Evolutionary conservation across 805 yeast genomes (phyloP), one percentile per base, ranked within the genome.

Genomic region (Sugiyamaella boreocaroliniensis): DNA sequence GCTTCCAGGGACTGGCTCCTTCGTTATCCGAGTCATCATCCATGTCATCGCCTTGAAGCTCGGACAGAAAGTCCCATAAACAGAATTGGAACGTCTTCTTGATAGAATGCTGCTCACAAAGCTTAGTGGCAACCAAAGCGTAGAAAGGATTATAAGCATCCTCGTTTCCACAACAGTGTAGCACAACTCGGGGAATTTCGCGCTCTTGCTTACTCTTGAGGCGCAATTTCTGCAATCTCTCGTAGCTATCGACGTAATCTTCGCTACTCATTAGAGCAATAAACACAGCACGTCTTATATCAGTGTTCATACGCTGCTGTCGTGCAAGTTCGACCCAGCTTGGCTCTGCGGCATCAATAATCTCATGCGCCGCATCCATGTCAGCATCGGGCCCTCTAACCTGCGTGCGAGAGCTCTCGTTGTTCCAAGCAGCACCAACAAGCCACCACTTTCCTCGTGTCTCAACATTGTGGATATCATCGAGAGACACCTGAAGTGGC

Each of bases 381-480:
- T 77, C 76, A 2, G 71, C 71, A 43, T 73, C 74, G 1, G 64
- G 44, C n/a, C 14, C 49, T 57, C 18, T 32, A 5, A 12, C 18
- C 1, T 16, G 15, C 7, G 19, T 2, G 9, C n/a, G 11, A 6
- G n/a, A 22, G n/a, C 20, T 6, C 51, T 73, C 71, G 2, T 96
- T 97, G 63, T 82, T 87, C 97, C 97, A 93, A 0, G 99, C 96
- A 1, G 98, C 87, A 48, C 99, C 99, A 29, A 93, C 92, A 32
- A 93, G 74, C 99, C 99, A 93, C 99, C 99, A 93, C 69, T 92
- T 93, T 53, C 99, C 99, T 58, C 82, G 81, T 0, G 84, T 79
- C 12, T 84, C 86, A 20, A 88, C 76, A 55, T 79, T 81, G 47
- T 79, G 81, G 53, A 93, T 89, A 70, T 93, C 99, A 45, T 81